Conservation (phyloP, 2,329 filamentous ascomycete species). For the Neurospora crassa region DNA sequence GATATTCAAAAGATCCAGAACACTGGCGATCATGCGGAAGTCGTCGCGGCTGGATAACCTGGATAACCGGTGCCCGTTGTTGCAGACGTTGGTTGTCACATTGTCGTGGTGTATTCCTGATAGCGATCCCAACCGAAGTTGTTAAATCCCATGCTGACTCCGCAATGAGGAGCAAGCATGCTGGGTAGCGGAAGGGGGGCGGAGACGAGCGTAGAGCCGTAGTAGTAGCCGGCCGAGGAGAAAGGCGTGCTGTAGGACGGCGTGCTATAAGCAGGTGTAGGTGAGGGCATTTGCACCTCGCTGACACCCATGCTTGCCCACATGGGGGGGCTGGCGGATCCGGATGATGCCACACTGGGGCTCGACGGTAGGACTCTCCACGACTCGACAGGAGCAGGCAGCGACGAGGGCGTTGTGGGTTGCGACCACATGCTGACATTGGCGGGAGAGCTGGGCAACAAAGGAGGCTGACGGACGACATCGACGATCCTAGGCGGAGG, state of each 20-base stretch:
- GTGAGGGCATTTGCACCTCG: conserved; percentile 67
- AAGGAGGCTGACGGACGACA: conserved; percentile 73
- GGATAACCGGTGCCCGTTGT: conserved; percentile 35
- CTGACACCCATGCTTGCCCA: conserved; percentile 73
- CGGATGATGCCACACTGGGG: conserved; percentile 65
- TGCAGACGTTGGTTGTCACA: conserved; percentile 59
- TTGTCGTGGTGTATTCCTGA: conserved; percentile 76
- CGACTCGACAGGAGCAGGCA: conserved; percentile 66
- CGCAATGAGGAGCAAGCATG: conserved; percentile 78
- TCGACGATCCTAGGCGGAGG: conserved; percentile 83
- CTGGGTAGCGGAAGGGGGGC: conserved; percentile 76
- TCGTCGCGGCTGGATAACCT: conserved; percentile 38
- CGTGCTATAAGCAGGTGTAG: conserved; percentile 48
- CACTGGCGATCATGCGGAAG: conserved; percentile 27
- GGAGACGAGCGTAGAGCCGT: conserved; percentile 66
- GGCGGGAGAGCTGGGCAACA: conserved; percentile 74
- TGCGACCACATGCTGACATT: conserved; percentile 75
- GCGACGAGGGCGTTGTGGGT: conserved; percentile 50
- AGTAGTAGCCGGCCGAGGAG: conserved; percentile 65
- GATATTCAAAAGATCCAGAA: conserved; percentile 14
- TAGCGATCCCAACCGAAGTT: conserved; percentile 81
- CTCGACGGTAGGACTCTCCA: conserved; percentile 91
- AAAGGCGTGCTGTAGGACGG: conserved; percentile 54
- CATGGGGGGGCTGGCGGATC: conserved; percentile 56
- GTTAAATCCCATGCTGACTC: conserved; percentile 64